Evolutionary conservation across 2,329 filamentous ascomycete species (phyloP), one percentile per base, ranked within the genome.

Genomic region (Ophiosphaerella korrae): DNA sequence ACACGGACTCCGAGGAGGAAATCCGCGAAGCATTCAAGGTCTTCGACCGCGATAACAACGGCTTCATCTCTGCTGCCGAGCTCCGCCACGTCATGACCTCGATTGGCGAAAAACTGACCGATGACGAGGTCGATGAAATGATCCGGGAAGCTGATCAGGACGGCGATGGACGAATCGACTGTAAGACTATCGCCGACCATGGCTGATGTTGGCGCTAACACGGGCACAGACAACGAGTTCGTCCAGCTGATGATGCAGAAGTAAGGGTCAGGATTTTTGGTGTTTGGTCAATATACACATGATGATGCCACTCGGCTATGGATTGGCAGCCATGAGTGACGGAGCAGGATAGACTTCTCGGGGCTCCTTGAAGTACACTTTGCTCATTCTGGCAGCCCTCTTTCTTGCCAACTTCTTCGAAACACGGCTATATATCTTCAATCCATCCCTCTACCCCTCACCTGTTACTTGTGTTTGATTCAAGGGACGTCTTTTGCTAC

Each of bases 11-110:
- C 45, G 84, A 86, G 70, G 79, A 84, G 70, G 84, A 87, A 73
- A 85, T 87, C 68, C 79, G 82, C 62, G 82, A 84, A 68, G 84
- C 84, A 45, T 87, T 87, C 79, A 80, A 82, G 72, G 84, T 86
- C 66, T 87, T 87, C 70, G 84, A 87, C 72, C 81, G 82, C 66
- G 84, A 87, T 67, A 82, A 82, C 72, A 85, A 83, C 68, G 84
- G 84, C 60, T 85, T 84, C 69, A 87, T 87, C 73, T 84, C 81
- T 24, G 80, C 82, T 45, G 81, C 82, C 43, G 84, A 87, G 73
- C 77, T 87, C 58, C 78, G 82, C 60, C 79, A 82, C 63, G 83
- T 87, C 71, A 85, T 87, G 82, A 84, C 82, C 59, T 83, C 80
- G 21, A 83, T 87, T 48, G 84, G 84, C 59, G 84, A 87, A 78